phyloP scores from a whole-genome alignment of 768 basidiomycete species.

The Clathrus columnatus region DNA sequence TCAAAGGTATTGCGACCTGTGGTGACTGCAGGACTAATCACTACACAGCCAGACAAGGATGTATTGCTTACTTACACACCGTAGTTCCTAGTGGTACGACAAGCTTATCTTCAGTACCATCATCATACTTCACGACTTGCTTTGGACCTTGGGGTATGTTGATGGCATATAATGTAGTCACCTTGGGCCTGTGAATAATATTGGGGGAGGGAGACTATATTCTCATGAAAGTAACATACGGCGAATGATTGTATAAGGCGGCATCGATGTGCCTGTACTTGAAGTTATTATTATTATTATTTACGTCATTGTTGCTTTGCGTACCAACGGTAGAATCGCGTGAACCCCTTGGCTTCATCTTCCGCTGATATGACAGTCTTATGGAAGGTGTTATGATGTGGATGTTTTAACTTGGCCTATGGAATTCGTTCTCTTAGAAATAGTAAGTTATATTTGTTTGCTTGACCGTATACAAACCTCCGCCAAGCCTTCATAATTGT shows the following conservation, averaged over 20 bases:
- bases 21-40: conserved; percentile 23
- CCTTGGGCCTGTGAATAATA: conserved; percentile 41
- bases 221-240: conserved; percentile 19
- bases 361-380: conserved; percentile 64
- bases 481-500: conserved; percentile 72
- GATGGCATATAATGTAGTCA: conserved; percentile 79
- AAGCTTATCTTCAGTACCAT: conserved; percentile 79
- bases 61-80: conserved; percentile 47
- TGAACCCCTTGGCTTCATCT: conserved; percentile 68
- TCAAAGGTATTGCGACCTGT: conserved; percentile 79
- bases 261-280: conserved; percentile 70
- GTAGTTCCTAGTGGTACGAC: conserved; percentile 81
- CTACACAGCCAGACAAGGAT: neutral
- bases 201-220: neutral
- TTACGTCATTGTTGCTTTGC: neutral
- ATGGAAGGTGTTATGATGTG: conserved; percentile 81
- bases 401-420: conserved; percentile 71
- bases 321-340: conserved; percentile 81
- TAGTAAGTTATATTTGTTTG: neutral
- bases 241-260: conserved; percentile 65
- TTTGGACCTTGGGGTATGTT: conserved; percentile 53
- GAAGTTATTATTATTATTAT: neutral
- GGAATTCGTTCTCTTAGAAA: neutral
- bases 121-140: conserved; percentile 72
- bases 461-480: conserved; percentile 27